Conservation (phyloP, 1,284 basidiomycete genomes). For the Fomitiporia mediterranea region DNA sequence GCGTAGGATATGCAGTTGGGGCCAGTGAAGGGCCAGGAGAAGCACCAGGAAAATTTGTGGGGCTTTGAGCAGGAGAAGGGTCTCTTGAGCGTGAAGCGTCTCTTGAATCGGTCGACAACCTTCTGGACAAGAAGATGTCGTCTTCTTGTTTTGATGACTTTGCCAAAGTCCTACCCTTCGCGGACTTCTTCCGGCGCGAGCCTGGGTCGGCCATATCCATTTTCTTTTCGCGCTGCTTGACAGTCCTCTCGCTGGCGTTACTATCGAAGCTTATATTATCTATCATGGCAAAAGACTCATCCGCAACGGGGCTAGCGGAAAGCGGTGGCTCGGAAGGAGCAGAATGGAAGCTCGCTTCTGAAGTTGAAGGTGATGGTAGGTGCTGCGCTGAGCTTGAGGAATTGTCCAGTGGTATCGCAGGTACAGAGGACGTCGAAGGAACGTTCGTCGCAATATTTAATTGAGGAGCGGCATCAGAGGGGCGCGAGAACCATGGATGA, state of each 20-base stretch:
- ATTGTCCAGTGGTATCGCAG: conserved; percentile 24
- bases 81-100: conserved; percentile 23
- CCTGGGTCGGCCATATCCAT: conserved; percentile 16
- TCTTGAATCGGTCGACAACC: not conserved
- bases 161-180: conserved; percentile 12
- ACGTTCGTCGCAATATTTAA: conserved; percentile 27
- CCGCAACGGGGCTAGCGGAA: conserved; percentile 54
- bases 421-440: conserved; percentile 24
- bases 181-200: conserved; percentile 11
- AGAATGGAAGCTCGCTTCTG: conserved; percentile 46
- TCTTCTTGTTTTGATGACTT: conserved; percentile 47
- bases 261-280: conserved; percentile 36
- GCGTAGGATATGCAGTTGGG: conserved; percentile 59
- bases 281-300: conserved; percentile 42
- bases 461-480: conserved; percentile 26
- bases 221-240: conserved; percentile 32
- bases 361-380: conserved; percentile 41
- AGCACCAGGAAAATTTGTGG: conserved; percentile 25
- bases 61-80: conserved; percentile 25
- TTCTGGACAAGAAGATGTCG: conserved; percentile 23
- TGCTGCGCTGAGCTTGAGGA: conserved; percentile 25
- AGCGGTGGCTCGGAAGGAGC: conserved; percentile 48
- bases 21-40: conserved; percentile 31
- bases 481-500: conserved; percentile 78
- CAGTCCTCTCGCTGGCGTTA: conserved; percentile 52